Base-by-base conservation (phyloP, 257 asterid genomes). In the Nicotiana noctiflora region DNA sequence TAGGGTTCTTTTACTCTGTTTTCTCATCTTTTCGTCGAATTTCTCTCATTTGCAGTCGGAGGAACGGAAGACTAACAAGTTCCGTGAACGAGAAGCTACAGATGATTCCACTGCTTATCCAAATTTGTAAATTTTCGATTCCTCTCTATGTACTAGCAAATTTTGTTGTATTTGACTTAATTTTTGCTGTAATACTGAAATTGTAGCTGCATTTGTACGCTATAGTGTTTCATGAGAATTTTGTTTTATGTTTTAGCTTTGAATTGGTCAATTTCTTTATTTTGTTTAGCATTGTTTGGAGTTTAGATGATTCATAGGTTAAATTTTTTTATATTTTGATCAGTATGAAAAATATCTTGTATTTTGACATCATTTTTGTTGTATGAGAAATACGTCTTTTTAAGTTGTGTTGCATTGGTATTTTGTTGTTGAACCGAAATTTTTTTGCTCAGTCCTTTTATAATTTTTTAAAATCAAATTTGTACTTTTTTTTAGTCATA, bases 91-190 rank as follows among this genome's bases (percentile, higher is more conserved):
- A 66, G 94, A 94, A 89, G 99, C 98, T 65, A 86, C 91, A 60
- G 99, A 96, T 86, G 99, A 96, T 79, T 89, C 97, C 79, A 87
- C 89, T 66, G 97, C 97, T 78, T 92, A 90, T 83, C 98, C 98
- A 80, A 90, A 91, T 90, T 85, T 92, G 99, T 96, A 87, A 85
- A 93, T 8, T 65, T 10, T 31, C 83, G 37, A 53, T n/a, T 66
- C 75, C 25, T 40, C 6, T 40, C n/a, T 70, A 15, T 11, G 13
- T 70, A 44, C 59, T 70, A 12, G 77, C 37, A 12, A 44, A 13
- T 44, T 44, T 74, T 23, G 61, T 49, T 23, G 79, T 7, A 14
- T 32, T 74, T 74, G 61, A 49, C 61, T 46, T 70, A 21, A 13
- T 44, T 21, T 67, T 44, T 70, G 18, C 34, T 74, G 61, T 23